These are phyloP conservation scores for Saururus chinensis DNA, from an alignment of 164 flowering plant genomes.

Conservation along the genomic window DNA sequence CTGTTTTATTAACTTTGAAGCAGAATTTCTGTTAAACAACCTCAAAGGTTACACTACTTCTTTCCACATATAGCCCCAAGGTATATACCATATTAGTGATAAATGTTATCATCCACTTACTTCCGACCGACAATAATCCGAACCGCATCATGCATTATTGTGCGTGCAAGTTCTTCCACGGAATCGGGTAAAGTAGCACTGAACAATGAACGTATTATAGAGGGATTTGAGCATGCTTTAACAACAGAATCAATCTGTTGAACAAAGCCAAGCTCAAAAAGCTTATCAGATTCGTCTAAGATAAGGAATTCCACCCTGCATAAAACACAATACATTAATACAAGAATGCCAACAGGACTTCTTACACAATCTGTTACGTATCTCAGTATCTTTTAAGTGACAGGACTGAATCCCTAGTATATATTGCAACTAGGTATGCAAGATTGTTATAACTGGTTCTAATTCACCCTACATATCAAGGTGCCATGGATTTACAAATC, in stretches of 20 bases:
- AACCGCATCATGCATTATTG: constrained; percentile 97
- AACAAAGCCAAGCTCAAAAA: constrained; percentile 82
- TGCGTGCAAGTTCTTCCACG: constrained; percentile 93
- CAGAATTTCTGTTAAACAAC: constrained; percentile 60
- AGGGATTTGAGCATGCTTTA: constrained; percentile 91
- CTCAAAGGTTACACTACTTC: not conserved
- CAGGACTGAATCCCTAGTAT: too few relatives aligned
- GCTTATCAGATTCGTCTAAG: constrained; percentile 92
- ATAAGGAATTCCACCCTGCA: constrained; percentile 92
- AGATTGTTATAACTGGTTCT: too few relatives aligned
- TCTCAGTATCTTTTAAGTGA: too few relatives aligned
- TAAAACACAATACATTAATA: not conserved
- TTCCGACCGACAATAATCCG: constrained; percentile 88
- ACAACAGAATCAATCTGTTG: constrained; percentile 86
- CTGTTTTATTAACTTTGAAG: constrained; percentile 75
- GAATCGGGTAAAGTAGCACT: constrained; percentile 96
- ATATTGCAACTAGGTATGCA: too few relatives aligned
- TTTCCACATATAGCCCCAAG: not conserved
- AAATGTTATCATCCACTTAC: constrained; percentile 33
- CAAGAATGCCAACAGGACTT: not conserved
- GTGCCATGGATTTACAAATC: too few relatives aligned
- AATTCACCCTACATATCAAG: too few relatives aligned
- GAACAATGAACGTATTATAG: constrained; percentile 68
- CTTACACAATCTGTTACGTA: too few relatives aligned
- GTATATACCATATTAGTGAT: not conserved